phyloP scores from a whole-genome alignment of 495 filamentous ascomycete genomes.

The Aspergillus campestris region DNA sequence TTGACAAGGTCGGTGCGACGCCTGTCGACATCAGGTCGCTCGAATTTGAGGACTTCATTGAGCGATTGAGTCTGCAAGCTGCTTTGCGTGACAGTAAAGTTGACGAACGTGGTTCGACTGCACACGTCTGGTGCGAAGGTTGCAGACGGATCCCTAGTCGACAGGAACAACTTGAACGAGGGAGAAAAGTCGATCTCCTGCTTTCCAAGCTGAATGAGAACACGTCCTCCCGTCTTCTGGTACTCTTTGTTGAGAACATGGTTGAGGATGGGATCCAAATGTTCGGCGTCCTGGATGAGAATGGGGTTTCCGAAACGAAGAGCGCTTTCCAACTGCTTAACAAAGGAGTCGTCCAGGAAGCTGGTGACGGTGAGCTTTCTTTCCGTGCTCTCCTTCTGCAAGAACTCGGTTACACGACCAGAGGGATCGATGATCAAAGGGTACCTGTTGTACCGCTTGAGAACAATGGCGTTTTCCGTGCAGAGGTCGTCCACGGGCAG shows the following conservation, averaged over 20 bases:
- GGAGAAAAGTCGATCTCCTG: conserved; percentile 99
- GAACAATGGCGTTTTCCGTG: conserved; percentile 95
- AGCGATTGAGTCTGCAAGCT: conserved; percentile 96
- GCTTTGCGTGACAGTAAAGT: conserved; percentile 98
- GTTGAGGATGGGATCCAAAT: conserved; percentile 93
- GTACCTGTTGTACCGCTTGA: conserved; percentile 96
- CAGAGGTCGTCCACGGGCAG: conserved; percentile 97
- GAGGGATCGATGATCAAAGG: conserved; percentile 97
- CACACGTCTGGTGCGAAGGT: conserved; percentile 97
- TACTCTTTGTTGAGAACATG: conserved; percentile 99
- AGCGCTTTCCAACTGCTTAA: conserved; percentile 93
- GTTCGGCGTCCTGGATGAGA: conserved; percentile 95
- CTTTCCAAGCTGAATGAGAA: conserved; percentile 94
- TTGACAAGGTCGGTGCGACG: conserved; percentile 94
- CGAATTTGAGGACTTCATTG: conserved; percentile 92
- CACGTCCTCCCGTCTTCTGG: conserved; percentile 97
- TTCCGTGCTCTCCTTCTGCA: conserved; percentile 89
- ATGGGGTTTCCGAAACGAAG: conserved; percentile 97
- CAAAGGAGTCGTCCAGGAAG: conserved; percentile 96
- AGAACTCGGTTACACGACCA: conserved; percentile 84
- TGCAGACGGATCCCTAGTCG: conserved; percentile 91
- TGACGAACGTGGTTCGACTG: conserved; percentile 97
- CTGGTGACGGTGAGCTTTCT: conserved; percentile 92
- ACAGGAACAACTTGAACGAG: conserved; percentile 90
- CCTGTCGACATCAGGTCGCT: conserved; percentile 97